Percentiles rank a stretch among this genome's conserved stretches.
phyloP scores from a whole-genome alignment of 441 rosid species.

The Viola pubescens region DNA sequence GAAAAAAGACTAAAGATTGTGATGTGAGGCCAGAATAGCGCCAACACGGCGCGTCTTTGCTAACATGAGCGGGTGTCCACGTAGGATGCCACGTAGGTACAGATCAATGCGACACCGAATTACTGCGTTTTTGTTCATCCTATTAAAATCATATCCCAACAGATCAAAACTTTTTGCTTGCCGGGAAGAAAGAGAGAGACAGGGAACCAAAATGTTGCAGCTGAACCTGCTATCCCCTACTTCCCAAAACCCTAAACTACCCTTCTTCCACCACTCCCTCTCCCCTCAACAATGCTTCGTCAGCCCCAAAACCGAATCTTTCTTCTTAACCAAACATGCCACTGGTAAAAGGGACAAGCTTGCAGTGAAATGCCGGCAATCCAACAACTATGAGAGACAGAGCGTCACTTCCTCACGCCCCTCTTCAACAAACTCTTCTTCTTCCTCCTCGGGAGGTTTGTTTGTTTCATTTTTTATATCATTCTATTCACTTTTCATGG shows the following conservation, averaged over 20 bases:
- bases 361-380: constrained; percentile 51
- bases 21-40: too few species aligned
- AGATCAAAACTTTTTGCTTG: background rate
- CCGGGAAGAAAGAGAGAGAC: background rate
- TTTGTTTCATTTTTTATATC: background rate
- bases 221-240: constrained; percentile 30
- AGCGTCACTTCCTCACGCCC: constrained; percentile 21
- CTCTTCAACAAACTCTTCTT: constrained; percentile 5
- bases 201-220: constrained; percentile 35
- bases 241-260: constrained; percentile 25
- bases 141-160: too few species aligned
- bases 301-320: too few species aligned
- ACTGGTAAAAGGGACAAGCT: constrained; percentile 16
- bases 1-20: too few species aligned
- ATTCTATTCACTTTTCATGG: background rate
- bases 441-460: constrained; percentile 14
- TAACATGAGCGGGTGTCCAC: too few species aligned
- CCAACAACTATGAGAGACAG: constrained; percentile 45
- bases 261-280: constrained; percentile 7
- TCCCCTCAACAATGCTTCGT: constrained; percentile 3
- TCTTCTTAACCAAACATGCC: constrained; percentile 4
- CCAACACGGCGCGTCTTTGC: too few species aligned
- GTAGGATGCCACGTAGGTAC: too few species aligned
- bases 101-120: too few species aligned
- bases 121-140: too few species aligned